These are phyloP conservation scores for Torrubiella hemipterigena DNA, from an alignment of 2,329 filamentous ascomycete genomes.

Conservation along the genomic window DNA sequence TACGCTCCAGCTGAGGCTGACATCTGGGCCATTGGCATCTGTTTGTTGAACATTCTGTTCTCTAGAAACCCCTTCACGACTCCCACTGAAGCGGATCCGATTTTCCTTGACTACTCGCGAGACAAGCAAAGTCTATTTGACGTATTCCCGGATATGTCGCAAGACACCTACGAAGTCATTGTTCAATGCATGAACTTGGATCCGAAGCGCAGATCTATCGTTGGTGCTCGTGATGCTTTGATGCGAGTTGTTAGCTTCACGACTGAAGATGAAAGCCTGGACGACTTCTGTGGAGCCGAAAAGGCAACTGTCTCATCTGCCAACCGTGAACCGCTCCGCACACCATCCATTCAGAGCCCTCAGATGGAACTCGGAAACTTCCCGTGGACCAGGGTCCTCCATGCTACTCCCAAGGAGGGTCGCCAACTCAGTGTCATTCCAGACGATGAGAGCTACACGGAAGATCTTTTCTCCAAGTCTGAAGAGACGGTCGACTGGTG, in stretches of 20 bases:
- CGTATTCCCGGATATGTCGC: constrained; percentile 96
- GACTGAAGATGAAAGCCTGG: constrained; percentile 77
- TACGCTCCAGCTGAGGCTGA: constrained; percentile 92
- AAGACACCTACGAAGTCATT: constrained; percentile 93
- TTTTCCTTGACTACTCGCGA: constrained; percentile 85
- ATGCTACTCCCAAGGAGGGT: constrained; percentile 58
- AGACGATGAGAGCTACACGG: constrained; percentile 65
- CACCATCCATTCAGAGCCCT: constrained; percentile 86
- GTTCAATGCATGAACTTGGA: constrained; percentile 84
- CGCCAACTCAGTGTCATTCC: constrained; percentile 82
- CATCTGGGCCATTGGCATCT: constrained; percentile 95
- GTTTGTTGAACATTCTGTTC: constrained; percentile 91
- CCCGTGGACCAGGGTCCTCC: constrained; percentile 87
- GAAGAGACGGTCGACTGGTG: constrained; percentile 67
- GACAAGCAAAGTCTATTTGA: constrained; percentile 96
- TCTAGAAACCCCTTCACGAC: constrained; percentile 92
- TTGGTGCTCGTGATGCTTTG: constrained; percentile 66
- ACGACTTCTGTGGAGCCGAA: constrained; percentile 85
- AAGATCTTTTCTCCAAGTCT: constrained; percentile 77
- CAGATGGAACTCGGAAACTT: constrained; percentile 72
- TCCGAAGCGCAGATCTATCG: constrained; percentile 74
- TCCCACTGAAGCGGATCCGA: constrained; percentile 77
- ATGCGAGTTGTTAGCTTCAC: constrained; percentile 80
- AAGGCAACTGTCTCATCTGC: constrained; percentile 67
- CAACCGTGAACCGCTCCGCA: constrained; percentile 90